A percentile compares a stretch with the other conserved stretches of the same genome.
phyloP scores from a whole-genome alignment of 2,329 filamentous ascomycete species.

The Trichophyton mentagrophytes region DNA sequence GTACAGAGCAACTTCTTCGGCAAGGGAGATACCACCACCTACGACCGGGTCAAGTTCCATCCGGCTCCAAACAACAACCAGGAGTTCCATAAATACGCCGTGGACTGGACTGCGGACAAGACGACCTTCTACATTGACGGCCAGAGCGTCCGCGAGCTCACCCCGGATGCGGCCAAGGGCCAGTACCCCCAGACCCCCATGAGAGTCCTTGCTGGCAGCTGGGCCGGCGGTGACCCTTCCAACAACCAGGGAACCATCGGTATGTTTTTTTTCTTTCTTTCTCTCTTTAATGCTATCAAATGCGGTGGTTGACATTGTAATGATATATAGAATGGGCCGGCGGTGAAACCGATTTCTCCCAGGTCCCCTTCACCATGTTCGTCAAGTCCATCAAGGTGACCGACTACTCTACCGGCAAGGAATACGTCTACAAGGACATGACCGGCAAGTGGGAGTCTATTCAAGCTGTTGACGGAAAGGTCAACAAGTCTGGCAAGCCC shows the following conservation, averaged over 20 bases:
- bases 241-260: constrained; percentile 69
- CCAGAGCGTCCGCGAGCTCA: constrained; percentile 62
- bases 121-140: constrained; percentile 81
- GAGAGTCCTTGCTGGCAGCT: constrained; percentile 82
- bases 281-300: background rate
- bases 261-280: constrained; percentile 20
- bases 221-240: constrained; percentile 75
- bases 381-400: constrained; percentile 63
- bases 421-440: constrained; percentile 70
- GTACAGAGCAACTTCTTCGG: constrained; percentile 98
- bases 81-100: constrained; percentile 69
- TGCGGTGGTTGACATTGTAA: background rate
- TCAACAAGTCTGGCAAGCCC: constrained; percentile 53
- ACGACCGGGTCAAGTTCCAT: constrained; percentile 78
- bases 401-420: constrained; percentile 84
- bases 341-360: constrained; percentile 68
- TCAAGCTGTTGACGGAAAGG: constrained; percentile 58
- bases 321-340: constrained; percentile 56
- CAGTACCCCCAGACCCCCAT: constrained; percentile 95
- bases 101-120: constrained; percentile 80
- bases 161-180: constrained; percentile 48
- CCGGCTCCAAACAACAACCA: constrained; percentile 54
- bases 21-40: constrained; percentile 73
- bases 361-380: constrained; percentile 76
- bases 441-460: constrained; percentile 75